These are phyloP conservation scores for Macrolepiota fuliginosa DNA, from an alignment of 768 basidiomycete species.

Conservation along the genomic window DNA sequence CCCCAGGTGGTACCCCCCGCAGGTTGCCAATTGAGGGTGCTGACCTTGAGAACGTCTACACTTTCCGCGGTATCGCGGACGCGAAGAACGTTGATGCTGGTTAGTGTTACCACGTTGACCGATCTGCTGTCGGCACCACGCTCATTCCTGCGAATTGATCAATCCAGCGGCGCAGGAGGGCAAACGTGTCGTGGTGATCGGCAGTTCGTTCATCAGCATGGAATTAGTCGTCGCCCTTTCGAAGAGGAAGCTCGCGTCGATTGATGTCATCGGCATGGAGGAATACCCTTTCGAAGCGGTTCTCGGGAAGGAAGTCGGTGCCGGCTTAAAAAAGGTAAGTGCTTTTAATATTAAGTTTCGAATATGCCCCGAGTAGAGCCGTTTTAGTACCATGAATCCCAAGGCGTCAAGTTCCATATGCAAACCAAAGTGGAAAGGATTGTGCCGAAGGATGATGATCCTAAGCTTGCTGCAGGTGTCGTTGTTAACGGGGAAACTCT, in stretches of 20 bases:
- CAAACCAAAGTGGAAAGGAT: conserved; percentile 66
- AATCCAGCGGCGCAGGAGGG: conserved; percentile 62
- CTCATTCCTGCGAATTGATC: conserved; percentile 1
- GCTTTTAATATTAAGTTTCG: too few relatives aligned
- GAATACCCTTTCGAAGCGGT: conserved; percentile 78
- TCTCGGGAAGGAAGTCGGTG: conserved; percentile 78
- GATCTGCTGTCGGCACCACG: not conserved
- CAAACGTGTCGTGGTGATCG: conserved; percentile 78
- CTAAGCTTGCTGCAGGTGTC: conserved; percentile 60
- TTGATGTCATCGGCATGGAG: conserved; percentile 84
- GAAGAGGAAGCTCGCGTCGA: conserved; percentile 73
- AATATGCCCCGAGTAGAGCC: too few relatives aligned
- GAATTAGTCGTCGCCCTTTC: conserved; percentile 78
- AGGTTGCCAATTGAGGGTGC: conserved; percentile 75
- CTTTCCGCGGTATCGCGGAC: conserved; percentile 69
- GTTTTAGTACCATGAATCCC: conserved; percentile 68
- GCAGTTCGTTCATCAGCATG: conserved; percentile 92
- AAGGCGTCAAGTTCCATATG: conserved; percentile 87
- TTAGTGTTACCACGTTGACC: conserved; percentile 23
- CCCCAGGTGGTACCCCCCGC: conserved; percentile 72
- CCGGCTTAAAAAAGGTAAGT: conserved; percentile 68
- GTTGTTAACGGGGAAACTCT: conserved; percentile 62
- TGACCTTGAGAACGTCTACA: conserved; percentile 73
- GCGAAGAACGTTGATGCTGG: conserved; percentile 71
- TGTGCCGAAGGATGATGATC: conserved; percentile 48